A percentile compares a stretch with the other conserved stretches of the same genome.
These are phyloP conservation scores for Hymenoscyphus linearis DNA, from an alignment of 2,329 filamentous ascomycete species.

Conservation along the genomic window DNA sequence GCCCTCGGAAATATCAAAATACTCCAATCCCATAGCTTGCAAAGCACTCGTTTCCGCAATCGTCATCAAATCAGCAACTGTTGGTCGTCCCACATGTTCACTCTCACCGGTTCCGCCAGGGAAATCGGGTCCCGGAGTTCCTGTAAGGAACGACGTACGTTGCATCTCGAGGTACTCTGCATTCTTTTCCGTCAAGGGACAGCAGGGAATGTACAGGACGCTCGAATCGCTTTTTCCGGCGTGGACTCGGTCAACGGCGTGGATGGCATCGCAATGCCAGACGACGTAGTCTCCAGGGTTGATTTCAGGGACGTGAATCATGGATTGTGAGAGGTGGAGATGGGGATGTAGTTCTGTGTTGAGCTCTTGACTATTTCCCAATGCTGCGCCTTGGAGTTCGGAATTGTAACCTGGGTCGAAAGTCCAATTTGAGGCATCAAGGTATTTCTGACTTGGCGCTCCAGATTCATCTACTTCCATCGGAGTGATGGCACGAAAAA, in stretches of 20 bases:
- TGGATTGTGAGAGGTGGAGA: slow-evolving; percentile 53
- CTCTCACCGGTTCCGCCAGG: slow-evolving; percentile 66
- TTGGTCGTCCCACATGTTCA: slow-evolving; percentile 43
- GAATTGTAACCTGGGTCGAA: slow-evolving; percentile 42
- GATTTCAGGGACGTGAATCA: slow-evolving; percentile 60
- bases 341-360: slow-evolving; percentile 57
- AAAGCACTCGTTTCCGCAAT: slow-evolving; percentile 46
- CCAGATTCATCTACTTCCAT: slow-evolving; percentile 30
- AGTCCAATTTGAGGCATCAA: slow-evolving; percentile 56
- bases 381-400: slow-evolving; percentile 62
- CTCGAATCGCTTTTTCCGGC: slow-evolving; percentile 67
- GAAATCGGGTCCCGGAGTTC: slow-evolving; percentile 65
- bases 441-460: slow-evolving; percentile 36
- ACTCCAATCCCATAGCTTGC: slow-evolving; percentile 52
- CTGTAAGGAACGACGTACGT: slow-evolving; percentile 62
- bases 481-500: slow-evolving; percentile 54
- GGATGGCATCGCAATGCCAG: slow-evolving; percentile 50
- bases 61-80: slow-evolving; percentile 10
- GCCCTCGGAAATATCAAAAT: neutral
- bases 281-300: slow-evolving; percentile 64
- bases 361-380: slow-evolving; percentile 58
- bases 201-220: slow-evolving; percentile 85
- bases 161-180: slow-evolving; percentile 66
- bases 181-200: slow-evolving; percentile 72
- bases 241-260: slow-evolving; percentile 79